These are phyloP conservation scores for Centrapalus pauciflorus DNA, from an alignment of 129 eudicot species.

Conservation along the genomic window DNA sequence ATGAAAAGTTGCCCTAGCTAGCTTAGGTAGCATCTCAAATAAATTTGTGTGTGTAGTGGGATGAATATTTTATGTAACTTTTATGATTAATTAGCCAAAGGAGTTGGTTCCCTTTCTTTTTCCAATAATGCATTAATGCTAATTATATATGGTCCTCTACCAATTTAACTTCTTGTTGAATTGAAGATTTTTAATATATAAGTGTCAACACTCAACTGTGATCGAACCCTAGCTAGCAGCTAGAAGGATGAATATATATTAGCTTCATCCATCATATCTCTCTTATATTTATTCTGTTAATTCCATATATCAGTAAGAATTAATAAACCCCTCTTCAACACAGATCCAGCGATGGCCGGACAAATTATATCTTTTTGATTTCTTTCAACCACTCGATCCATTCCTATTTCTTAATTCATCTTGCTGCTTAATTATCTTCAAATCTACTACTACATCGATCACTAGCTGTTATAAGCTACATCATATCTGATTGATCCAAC, in stretches of 20 bases:
- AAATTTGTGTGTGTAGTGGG: neutral
- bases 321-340: constrained; percentile 20
- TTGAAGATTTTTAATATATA: constrained; percentile 12
- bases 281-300: constrained; percentile 13
- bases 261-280: constrained; percentile 21
- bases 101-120: constrained; percentile 27
- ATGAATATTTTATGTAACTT: neutral
- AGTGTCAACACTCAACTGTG: no score
- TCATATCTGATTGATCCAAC: neutral
- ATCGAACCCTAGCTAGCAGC: constrained; percentile 18
- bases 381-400: constrained; percentile 8
- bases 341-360: no score
- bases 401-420: neutral
- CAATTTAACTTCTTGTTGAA: constrained; percentile 20
- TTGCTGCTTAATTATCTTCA: neutral
- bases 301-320: constrained; percentile 11
- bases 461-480: neutral
- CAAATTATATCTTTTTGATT: constrained; percentile 21
- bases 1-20: constrained; percentile 21
- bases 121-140: constrained; percentile 17
- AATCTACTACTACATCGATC: neutral
- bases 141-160: constrained; percentile 20
- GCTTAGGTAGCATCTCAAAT: no score
- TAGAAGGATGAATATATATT: neutral
- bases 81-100: constrained; percentile 7